These are phyloP conservation scores for Thalassiosira hispida DNA, from an alignment of 352 stramenopile species.

Conservation along the genomic window DNA sequence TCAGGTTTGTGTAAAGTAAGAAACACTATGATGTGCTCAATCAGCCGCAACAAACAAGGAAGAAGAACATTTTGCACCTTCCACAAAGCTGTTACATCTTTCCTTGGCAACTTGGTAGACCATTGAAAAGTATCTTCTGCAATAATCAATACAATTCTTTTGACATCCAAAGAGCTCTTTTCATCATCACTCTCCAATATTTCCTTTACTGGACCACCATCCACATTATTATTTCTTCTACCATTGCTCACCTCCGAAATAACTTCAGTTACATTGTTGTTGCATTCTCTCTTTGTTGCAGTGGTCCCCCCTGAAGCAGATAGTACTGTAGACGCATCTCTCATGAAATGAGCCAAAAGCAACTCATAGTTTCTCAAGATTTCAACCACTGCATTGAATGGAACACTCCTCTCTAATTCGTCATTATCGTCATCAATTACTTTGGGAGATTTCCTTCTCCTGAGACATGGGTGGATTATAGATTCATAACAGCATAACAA, in stretches of 20 bases:
- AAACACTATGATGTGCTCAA: slow-evolving; percentile 26
- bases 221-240: background rate
- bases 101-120: slow-evolving; percentile 30
- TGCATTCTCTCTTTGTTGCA: background rate
- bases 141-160: background rate
- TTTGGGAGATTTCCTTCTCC: background rate
- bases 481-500: slow-evolving; percentile 39
- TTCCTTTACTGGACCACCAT: background rate
- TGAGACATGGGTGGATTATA: slow-evolving; percentile 31
- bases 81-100: slow-evolving; percentile 19
- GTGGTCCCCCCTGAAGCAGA: background rate
- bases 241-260: background rate
- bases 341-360: slow-evolving; percentile 35
- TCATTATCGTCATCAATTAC: background rate
- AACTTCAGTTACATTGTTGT: background rate
- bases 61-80: slow-evolving; percentile 38
- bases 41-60: slow-evolving; percentile 40
- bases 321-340: background rate
- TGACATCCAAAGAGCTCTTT: background rate
- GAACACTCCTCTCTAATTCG: background rate
- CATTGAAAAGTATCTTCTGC: slow-evolving; percentile 35
- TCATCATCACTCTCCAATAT: background rate
- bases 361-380: slow-evolving; percentile 43
- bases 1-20: slow-evolving; percentile 13
- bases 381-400: slow-evolving; percentile 15